Conservation (phyloP, 1,139 yeast genomes). For the Yamadazyma friedrichii region DNA sequence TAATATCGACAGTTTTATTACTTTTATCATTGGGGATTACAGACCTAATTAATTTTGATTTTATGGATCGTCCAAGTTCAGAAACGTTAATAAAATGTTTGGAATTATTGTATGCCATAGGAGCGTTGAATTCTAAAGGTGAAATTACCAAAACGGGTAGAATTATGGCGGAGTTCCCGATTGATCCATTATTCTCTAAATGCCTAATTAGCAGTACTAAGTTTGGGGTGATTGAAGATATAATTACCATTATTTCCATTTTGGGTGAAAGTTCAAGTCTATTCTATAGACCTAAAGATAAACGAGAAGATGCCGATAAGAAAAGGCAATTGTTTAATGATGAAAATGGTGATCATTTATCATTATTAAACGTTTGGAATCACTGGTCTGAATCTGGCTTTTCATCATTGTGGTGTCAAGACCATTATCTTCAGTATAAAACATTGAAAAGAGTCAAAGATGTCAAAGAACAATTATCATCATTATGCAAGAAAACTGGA, state of each 20-base stretch:
- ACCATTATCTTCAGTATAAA: slow-evolving; percentile 74
- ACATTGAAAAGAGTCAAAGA: slow-evolving; percentile 69
- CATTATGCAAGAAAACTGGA: slow-evolving; percentile 63
- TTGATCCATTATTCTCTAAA: slow-evolving; percentile 87
- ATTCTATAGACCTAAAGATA: slow-evolving; percentile 73
- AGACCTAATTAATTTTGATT: slow-evolving; percentile 79
- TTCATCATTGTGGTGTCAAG: slow-evolving; percentile 84
- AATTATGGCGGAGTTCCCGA: slow-evolving; percentile 89
- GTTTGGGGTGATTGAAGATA: slow-evolving; percentile 60
- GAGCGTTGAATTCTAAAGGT: slow-evolving; percentile 83
- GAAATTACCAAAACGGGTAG: slow-evolving; percentile 76
- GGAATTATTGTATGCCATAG: slow-evolving; percentile 77
- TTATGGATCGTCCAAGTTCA: slow-evolving; percentile 81
- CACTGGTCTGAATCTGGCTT: slow-evolving; percentile 74
- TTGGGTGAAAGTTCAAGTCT: slow-evolving; percentile 76
- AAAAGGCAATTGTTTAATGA: slow-evolving; percentile 55
- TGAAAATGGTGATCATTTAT: slow-evolving; percentile 68
- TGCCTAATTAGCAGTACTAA: slow-evolving; percentile 63
- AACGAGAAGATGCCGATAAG: slow-evolving; percentile 62
- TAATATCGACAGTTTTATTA: slow-evolving; percentile 71
- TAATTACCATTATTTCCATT: slow-evolving; percentile 75
- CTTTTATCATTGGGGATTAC: slow-evolving; percentile 79
- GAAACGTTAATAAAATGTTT: slow-evolving; percentile 73
- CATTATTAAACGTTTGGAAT: slow-evolving; percentile 70
- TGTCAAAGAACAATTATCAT: slow-evolving; percentile 67